Evolutionary conservation across 148 eudicot species (phyloP), one percentile per base, ranked within the genome.

Genomic region (Mesembryanthemum crystallinum): DNA sequence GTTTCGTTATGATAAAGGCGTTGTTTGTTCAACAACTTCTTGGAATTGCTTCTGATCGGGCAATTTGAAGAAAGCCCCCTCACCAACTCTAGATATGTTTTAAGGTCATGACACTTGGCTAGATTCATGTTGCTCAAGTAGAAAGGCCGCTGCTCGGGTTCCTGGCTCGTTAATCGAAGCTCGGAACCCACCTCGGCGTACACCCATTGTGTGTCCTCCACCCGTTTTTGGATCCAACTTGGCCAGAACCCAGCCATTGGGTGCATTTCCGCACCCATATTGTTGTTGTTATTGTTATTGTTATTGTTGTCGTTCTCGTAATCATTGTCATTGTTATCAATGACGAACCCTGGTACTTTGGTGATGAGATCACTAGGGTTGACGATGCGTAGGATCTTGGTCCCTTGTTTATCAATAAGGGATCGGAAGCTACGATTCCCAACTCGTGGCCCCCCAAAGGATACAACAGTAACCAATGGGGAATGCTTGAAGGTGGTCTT

Each of bases 361-460:
- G 98, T 89, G 5, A 95, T 80, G 9, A 90, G 66, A 55, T 95
- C 98, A 33, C 86, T 88, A 1, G 90, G 86, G 71, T 92, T 95
- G 3, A 92, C 98, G 0, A 92, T 87, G 0, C 97, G 85, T 9
- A 92, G 69, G 23, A 92, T 77, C 37, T 92, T 90, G 0, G 87
- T 84, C 24, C 94, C 98, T 73, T 86, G 87, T n/a, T 69, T 72
- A 55, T 95, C 96, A 10, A 95, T 49, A 3, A 72, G 73, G 30
- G 76, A 61, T 30, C 90, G 67, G 83, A 95, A 95, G 73, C 89
- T 83, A 18, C 68, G 65, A 79, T 95, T 90, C 0, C 97, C 97
- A 1, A 90, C 98, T 3, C 98, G 80, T 0, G 98, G 98, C 9
- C 97, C 98, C 0, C 91, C 96, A 54, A 92, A 95, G 1, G 98